These are phyloP conservation scores for Camellia oleifera DNA, from an alignment of 179 eudicot genomes.

Conservation along the genomic window DNA sequence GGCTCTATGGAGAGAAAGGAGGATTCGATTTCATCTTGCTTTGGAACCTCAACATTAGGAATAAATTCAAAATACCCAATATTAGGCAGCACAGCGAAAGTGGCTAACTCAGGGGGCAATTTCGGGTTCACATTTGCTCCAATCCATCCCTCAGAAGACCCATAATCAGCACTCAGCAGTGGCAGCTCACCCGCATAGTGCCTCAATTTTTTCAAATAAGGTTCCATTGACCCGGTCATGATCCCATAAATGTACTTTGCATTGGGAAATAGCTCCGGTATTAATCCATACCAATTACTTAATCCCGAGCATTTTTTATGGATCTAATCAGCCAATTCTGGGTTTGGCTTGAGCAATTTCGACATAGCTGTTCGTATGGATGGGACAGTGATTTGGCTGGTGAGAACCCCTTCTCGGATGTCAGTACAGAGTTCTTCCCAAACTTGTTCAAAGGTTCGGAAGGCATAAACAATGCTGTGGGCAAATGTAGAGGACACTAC, in stretches of 20 bases:
- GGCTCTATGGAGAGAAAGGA: constrained; percentile 26
- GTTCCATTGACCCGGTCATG: constrained; percentile 97
- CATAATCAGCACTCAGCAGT: constrained; percentile 75
- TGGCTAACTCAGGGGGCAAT: constrained; percentile 67
- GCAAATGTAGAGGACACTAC: constrained; percentile 80
- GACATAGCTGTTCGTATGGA: constrained; percentile 53
- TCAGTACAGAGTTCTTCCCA: constrained; percentile 77
- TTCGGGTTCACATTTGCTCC: constrained; percentile 86
- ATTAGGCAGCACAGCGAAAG: constrained; percentile 75
- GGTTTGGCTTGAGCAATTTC: constrained; percentile 62
- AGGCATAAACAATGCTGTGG: constrained; percentile 78
- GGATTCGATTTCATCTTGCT: constrained; percentile 12
- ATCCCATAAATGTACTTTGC: constrained; percentile 82
- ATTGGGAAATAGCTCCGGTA: constrained; percentile 79
- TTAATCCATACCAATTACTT: constrained; percentile 79
- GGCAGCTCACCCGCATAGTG: constrained; percentile 78
- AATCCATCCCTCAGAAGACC: constrained; percentile 90
- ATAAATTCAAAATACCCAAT: constrained; percentile 83
- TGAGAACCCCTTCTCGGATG: constrained; percentile 55
- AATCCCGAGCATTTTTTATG: constrained; percentile 42
- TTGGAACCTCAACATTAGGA: constrained; percentile 31
- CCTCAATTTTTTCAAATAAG: constrained; percentile 75
- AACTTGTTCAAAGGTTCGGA: constrained; percentile 58
- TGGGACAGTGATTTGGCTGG: constrained; percentile 46
- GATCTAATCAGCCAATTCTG: constrained; percentile 59